These are phyloP conservation scores for Sphaerostilbella broomeana DNA, from an alignment of 2,329 filamentous ascomycete genomes.

Conservation along the genomic window DNA sequence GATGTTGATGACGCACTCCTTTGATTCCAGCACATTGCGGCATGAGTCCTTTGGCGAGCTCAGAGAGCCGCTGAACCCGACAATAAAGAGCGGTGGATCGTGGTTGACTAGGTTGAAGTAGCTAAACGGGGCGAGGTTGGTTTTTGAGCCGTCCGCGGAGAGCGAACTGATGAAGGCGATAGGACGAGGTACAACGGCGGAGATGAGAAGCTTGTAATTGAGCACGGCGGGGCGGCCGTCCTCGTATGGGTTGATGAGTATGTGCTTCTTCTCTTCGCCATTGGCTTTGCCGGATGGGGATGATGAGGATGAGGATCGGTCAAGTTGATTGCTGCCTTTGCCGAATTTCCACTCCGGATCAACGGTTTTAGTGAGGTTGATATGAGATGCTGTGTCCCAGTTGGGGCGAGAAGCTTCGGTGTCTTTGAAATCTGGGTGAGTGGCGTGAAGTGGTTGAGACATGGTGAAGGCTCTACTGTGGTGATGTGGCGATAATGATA, in stretches of 20 bases:
- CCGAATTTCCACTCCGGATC: slow-evolving; percentile 61
- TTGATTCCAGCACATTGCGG: slow-evolving; percentile 61
- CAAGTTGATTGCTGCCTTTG: slow-evolving; percentile 53
- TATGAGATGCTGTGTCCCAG: slow-evolving; percentile 44
- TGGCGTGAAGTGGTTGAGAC: neutral
- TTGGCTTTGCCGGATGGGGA: slow-evolving; percentile 12
- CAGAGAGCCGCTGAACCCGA: slow-evolving; percentile 43
- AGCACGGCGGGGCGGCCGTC: slow-evolving; percentile 57
- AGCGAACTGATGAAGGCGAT: slow-evolving; percentile 56
- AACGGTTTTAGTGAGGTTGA: slow-evolving; percentile 57
- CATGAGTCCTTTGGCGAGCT: slow-evolving; percentile 69
- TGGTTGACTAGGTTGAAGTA: slow-evolving; percentile 81
- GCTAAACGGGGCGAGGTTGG: slow-evolving; percentile 79
- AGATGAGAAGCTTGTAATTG: slow-evolving; percentile 94
- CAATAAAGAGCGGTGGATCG: slow-evolving; percentile 77
- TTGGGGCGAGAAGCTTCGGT: slow-evolving; percentile 60
- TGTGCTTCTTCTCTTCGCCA: slow-evolving; percentile 44
- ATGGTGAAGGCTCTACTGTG: neutral
- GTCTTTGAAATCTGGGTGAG: slow-evolving; percentile 69
- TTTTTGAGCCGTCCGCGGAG: slow-evolving; percentile 50
- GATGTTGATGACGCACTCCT: slow-evolving; percentile 81
- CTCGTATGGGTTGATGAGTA: slow-evolving; percentile 75
- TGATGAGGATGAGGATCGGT: slow-evolving; percentile 8
- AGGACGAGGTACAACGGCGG: slow-evolving; percentile 73
- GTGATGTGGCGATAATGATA: too few species aligned